Base-by-base conservation (phyloP, 352 stramenopile genomes). In the Pythium chondricola region DNA sequence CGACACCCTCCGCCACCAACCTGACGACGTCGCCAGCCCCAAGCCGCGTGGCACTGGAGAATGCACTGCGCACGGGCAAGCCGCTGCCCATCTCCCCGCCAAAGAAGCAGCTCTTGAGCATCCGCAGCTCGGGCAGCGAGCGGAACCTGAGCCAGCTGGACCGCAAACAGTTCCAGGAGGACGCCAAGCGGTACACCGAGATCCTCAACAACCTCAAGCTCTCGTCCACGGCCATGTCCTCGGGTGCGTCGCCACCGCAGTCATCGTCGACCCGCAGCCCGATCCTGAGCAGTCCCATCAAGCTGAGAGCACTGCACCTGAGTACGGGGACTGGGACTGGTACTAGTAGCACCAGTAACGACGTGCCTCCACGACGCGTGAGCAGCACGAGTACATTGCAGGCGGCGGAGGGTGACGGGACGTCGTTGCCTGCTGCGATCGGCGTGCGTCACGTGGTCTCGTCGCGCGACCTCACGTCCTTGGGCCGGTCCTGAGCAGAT, bases 201-300 rank as follows among this genome's bases (percentile, higher is more conserved):
- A 84, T 90, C 41, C 49, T 90, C 20, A 66, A 74, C 51, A 82
- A 83, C 18, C 68, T 90, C 37, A 86, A 85, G 51, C 67, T 82
- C 21, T 54, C 64, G 16, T 80, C 71, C 0, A 18, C 24, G 8
- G 14, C 30, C 18, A 58, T 66, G 3, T 33, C 26, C 22, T 36
- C 41, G 25, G 14, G 22, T 10, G 43, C 17, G 40, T 61, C 27
- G 1, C 47, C 40, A 13, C 17, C 43, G 4, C 14, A 48, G 37
- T 30, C 37, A 29, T 43, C 17, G 21, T 57, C 54, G 6, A 56
- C 47, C 20, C 42, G 47, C 2, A 32, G 42, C 20, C 47, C 55
- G 3, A 36, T 52, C 9, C 43, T 56, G 18, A 65, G 50, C 44
- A 59, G 49, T 29, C 56, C 49, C 10, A 31, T 65, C 39, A 59